phyloP scores from a whole-genome alignment of 176 grass and related monocot genomes.

The Saccharum officinarum region DNA sequence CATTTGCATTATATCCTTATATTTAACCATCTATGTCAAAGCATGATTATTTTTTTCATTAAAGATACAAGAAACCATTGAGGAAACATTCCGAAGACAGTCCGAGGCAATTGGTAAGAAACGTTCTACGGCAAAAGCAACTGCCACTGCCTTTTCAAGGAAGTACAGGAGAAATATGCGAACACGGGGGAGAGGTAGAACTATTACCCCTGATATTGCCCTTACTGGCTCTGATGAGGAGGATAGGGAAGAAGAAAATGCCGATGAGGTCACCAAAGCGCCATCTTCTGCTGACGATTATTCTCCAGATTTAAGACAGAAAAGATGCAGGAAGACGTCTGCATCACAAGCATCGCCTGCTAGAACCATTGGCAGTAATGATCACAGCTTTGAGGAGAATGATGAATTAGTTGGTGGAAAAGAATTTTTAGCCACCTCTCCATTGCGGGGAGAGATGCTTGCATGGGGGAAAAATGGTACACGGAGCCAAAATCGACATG shows the following conservation, averaged over 20 bases:
- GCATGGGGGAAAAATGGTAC: constrained; percentile 87
- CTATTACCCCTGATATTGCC: constrained; percentile 29
- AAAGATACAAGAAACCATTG: constrained; percentile 86
- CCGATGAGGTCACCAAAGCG: constrained; percentile 54
- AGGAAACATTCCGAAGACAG: constrained; percentile 68
- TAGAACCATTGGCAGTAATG: constrained; percentile 45
- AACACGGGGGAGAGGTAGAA: constrained; percentile 51
- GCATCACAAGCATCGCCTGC: constrained; percentile 53
- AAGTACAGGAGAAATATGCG: constrained; percentile 63
- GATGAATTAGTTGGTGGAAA: constrained; percentile 44
- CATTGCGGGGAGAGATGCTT: constrained; percentile 70
- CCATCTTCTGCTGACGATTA: constrained; percentile 64
- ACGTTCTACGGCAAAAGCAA: constrained; percentile 52
- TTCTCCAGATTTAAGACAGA: constrained; percentile 65
- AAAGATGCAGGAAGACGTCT: constrained; percentile 49
- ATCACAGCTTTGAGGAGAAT: constrained; percentile 55
- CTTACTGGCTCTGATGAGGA: constrained; percentile 59
- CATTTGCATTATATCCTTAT: constrained; percentile 24
- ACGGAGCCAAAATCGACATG: constrained; percentile 74
- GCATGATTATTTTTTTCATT: constrained; percentile 5
- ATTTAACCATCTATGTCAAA: not conserved
- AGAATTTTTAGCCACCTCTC: constrained; percentile 57
- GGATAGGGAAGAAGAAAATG: constrained; percentile 65
- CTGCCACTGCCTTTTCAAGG: constrained; percentile 45
- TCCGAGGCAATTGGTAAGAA: constrained; percentile 68